Base-by-base conservation (phyloP, 768 basidiomycete genomes). In the Trametes cingulata region DNA sequence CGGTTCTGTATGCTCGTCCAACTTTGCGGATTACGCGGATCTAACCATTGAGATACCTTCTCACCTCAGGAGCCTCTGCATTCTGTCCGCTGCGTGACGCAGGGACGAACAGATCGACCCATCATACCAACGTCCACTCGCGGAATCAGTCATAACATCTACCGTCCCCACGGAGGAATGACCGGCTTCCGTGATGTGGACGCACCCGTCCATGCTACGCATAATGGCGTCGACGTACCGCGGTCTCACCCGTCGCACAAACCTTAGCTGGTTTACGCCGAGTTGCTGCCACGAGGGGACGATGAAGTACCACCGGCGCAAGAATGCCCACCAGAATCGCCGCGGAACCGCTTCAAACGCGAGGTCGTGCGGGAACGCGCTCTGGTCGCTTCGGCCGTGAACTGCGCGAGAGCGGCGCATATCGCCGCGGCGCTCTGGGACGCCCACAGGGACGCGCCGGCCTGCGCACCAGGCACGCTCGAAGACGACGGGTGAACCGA, bases 401-500 rank as follows among this genome's bases (percentile, higher is more conserved):
- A 74, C 29, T 49, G 42, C 35, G 52, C 45, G 27, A 76, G 50
- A 3, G 68, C 61, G 8, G 59, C 48, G 46, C 75, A 72, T 45
- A 78, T 74, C 14, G 53, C 45, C n/a, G 62, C 58, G 24, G 75
- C 74, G 42, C 62, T 54, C 37, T 70, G 49, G n/a, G 65, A 22
- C 39, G 53, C 47, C n/a, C n/a, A n/a, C n/a, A n/a, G n/a, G n/a
- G 47, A 58, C 1, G 22, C 37, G 4, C 40, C 40, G 52, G 64
- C 60, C 2, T 64, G 61, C 12, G 19, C 24, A 14, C 37, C 65
- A 64, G 14, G 70, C 73, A 22, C 71, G 69, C 3, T 67, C 65
- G 29, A 73, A 58, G 24, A 68, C 63, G 37, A 77, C 64, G 2
- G 75, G 75, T 33, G 76, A 75, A 29, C 76, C 75, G n/a, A 77